phyloP scores from a whole-genome alignment of 768 basidiomycete species.

The Pisolithus microcarpus region DNA sequence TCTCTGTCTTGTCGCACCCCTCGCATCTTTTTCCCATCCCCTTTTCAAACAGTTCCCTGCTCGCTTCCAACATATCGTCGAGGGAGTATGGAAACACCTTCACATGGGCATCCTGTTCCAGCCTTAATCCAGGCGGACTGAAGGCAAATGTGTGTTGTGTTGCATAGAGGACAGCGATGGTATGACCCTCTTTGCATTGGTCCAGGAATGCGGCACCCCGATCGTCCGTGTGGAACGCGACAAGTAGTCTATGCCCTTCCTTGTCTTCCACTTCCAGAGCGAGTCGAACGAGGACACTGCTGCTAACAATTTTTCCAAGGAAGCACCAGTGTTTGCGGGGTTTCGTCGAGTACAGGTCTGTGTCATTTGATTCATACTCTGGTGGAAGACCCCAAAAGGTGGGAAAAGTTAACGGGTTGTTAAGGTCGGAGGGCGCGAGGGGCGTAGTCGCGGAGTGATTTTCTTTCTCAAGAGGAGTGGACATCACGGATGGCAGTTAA shows the following conservation, averaged over 20 bases:
- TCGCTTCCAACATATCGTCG: slow-evolving; percentile 20
- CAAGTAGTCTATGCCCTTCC: slow-evolving; percentile 16
- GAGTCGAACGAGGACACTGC: slow-evolving; percentile 21
- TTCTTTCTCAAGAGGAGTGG: background rate
- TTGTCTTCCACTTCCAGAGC: slow-evolving; percentile 24
- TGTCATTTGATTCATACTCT: slow-evolving; percentile 15
- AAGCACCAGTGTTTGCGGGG: slow-evolving; percentile 27
- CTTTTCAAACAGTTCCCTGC: slow-evolving; percentile 15
- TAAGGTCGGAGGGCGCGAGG: slow-evolving; percentile 21
- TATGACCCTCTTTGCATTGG: slow-evolving; percentile 20
- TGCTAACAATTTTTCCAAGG: slow-evolving; percentile 21
- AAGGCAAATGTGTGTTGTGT: slow-evolving; percentile 25
- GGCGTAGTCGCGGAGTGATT: slow-evolving; percentile 13
- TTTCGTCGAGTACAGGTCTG: slow-evolving; percentile 17
- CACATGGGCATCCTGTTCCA: slow-evolving; percentile 19
- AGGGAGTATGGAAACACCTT: slow-evolving; percentile 23
- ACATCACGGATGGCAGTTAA: background rate
- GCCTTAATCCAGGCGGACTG: slow-evolving; percentile 21
- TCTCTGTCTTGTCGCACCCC: slow-evolving; percentile 13
- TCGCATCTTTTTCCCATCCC: slow-evolving; percentile 17
- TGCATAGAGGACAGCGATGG: slow-evolving; percentile 26
- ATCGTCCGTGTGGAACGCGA: slow-evolving; percentile 27
- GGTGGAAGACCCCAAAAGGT: slow-evolving; percentile 16
- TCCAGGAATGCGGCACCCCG: slow-evolving; percentile 18
- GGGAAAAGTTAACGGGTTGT: slow-evolving; percentile 18